Evolutionary conservation across 2,329 filamentous ascomycete genomes (phyloP).

Genomic region (Xylaria sp.): DNA sequence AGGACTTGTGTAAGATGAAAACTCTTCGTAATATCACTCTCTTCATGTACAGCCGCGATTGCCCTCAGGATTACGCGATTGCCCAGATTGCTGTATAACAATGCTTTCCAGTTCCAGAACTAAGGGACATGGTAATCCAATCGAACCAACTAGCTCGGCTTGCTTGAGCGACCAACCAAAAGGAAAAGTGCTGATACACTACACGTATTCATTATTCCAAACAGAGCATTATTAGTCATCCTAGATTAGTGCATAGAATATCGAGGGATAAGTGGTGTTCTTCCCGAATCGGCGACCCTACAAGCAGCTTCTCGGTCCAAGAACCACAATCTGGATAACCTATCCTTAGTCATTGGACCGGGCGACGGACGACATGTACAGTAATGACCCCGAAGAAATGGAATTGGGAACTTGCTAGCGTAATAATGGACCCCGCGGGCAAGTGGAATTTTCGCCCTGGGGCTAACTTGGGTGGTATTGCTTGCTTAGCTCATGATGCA

Average conservation of each 20-base stretch:
- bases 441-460: slow-evolving; percentile 12
- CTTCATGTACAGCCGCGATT: background rate
- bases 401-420: slow-evolving; percentile 20
- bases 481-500: background rate
- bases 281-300: background rate
- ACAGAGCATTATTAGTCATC: slow-evolving; percentile 10
- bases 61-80: background rate
- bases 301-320: background rate
- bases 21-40: background rate
- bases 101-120: background rate
- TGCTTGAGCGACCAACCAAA: background rate
- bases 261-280: background rate
- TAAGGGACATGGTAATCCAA: background rate
- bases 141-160: background rate
- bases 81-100: too few species aligned
- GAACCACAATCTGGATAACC: background rate
- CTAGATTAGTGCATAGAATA: background rate
- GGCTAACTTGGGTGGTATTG: slow-evolving; percentile 1
- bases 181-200: background rate
- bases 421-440: background rate
- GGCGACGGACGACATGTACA: slow-evolving; percentile 10
- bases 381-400: slow-evolving; percentile 25
- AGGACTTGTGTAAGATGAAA: background rate
- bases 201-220: background rate
- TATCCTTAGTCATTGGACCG: background rate